Conservation (phyloP, 1,284 basidiomycete genomes). For the Puccinia coronata region DNA sequence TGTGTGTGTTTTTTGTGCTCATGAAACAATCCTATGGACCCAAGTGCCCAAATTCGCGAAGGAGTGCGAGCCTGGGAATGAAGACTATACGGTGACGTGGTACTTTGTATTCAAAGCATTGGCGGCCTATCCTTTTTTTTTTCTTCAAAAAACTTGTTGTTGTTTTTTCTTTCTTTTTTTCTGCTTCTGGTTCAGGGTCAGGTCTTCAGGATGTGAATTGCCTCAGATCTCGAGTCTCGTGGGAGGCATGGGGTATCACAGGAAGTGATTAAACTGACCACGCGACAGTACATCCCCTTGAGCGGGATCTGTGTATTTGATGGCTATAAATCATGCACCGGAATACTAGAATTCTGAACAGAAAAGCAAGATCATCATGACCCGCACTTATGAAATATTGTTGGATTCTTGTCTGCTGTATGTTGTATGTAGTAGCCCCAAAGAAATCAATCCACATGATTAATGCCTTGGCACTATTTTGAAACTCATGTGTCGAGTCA, state of each 20-base stretch:
- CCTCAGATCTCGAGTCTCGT: conserved; percentile 90
- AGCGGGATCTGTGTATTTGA: conserved; percentile 84
- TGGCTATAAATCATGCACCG: conserved; percentile 66
- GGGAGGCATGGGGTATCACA: conserved; percentile 91
- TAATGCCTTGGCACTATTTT: too few species aligned
- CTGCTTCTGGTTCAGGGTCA: conserved; percentile 55
- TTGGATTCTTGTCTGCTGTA: too few species aligned
- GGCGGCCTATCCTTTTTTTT: background rate
- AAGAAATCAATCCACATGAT: too few species aligned
- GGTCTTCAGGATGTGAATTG: conserved; percentile 74
- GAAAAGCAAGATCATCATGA: too few species aligned
- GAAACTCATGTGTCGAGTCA: too few species aligned
- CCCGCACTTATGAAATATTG: too few species aligned
- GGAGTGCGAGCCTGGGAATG: too few species aligned
- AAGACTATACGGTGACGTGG: background rate
- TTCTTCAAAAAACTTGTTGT: background rate
- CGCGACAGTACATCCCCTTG: conserved; percentile 90
- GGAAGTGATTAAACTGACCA: conserved; percentile 95
- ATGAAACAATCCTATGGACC: conserved; percentile 36
- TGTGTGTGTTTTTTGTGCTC: background rate
- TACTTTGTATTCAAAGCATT: conserved; percentile 16
- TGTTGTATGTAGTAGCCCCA: too few species aligned
- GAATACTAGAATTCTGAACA: conserved; percentile 10
- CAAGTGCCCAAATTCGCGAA: conserved; percentile 45
- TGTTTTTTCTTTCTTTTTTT: background rate